These are phyloP conservation scores for Trichoderma gracile DNA, from an alignment of 2,329 filamentous ascomycete species.

Conservation along the genomic window DNA sequence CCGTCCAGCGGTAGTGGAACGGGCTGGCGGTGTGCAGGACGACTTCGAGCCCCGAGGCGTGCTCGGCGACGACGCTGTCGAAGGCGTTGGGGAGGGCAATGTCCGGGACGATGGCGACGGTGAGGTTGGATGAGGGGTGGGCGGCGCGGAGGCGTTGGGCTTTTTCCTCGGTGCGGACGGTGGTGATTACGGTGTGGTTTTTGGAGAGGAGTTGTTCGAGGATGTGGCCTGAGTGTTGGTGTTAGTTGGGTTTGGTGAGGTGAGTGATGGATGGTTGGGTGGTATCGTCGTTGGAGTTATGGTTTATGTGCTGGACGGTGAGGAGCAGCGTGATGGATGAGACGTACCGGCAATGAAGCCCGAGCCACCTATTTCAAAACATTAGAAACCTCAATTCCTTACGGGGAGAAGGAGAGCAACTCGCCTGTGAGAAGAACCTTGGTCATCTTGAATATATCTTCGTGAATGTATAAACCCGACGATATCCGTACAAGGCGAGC, in stretches of 20 bases:
- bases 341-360: constrained; percentile 41
- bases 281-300: not conserved
- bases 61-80: constrained; percentile 54
- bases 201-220: constrained; percentile 55
- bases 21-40: constrained; percentile 64
- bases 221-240: constrained; percentile 49
- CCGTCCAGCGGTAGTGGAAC: constrained; percentile 55
- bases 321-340: not conserved
- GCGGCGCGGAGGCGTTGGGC: constrained; percentile 49
- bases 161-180: constrained; percentile 57
- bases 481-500: too few relatives aligned
- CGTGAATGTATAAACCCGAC: too few relatives aligned
- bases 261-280: not conserved
- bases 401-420: not conserved
- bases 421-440: constrained; percentile 39
- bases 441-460: constrained; percentile 29
- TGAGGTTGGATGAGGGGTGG: constrained; percentile 50
- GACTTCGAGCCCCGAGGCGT: constrained; percentile 47
- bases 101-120: constrained; percentile 68
- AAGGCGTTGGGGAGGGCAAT: constrained; percentile 75
- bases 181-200: constrained; percentile 56
- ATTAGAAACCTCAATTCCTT: not conserved
- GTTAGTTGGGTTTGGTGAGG: constrained; percentile 2
- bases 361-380: constrained; percentile 35
- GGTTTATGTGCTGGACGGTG: not conserved